Evolutionary conservation across 352 stramenopile genomes (phyloP).

Genomic region (Pythium pectinolyticum): DNA sequence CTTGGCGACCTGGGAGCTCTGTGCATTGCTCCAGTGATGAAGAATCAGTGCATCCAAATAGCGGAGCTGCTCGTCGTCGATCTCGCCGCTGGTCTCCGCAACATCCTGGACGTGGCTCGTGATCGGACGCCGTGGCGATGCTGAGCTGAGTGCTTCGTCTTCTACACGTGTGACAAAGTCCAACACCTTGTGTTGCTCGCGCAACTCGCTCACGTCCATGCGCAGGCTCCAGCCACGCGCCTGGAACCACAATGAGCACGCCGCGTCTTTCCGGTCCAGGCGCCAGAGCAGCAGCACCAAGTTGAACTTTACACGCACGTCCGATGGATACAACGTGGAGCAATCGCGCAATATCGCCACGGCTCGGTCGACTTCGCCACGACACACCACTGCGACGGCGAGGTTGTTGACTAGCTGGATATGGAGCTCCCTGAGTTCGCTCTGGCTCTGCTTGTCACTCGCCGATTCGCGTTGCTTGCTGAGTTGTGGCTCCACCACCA

Average conservation of each 20-base stretch:
- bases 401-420: conserved; percentile 77
- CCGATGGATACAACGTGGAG: conserved; percentile 40
- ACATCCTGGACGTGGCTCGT: conserved; percentile 38
- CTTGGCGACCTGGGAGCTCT: conserved; percentile 32
- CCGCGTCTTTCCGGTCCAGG: conserved; percentile 39
- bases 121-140: background rate
- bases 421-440: conserved; percentile 42
- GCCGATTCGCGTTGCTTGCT: background rate
- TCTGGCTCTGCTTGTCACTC: background rate
- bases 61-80: conserved; percentile 52
- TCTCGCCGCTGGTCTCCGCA: conserved; percentile 21
- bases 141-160: conserved; percentile 27
- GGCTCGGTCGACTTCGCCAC: conserved; percentile 32
- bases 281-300: conserved; percentile 76
- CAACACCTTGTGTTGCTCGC: conserved; percentile 23
- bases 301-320: conserved; percentile 64
- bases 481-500: conserved; percentile 33
- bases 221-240: conserved; percentile 51
- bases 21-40: conserved; percentile 48
- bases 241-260: conserved; percentile 71
- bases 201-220: conserved; percentile 31
- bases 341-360: conserved; percentile 50
- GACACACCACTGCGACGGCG: conserved; percentile 50
- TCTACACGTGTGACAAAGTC: conserved; percentile 21
- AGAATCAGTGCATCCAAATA: conserved; percentile 64